These are phyloP conservation scores for Cystoisospora suis DNA, from an alignment of 169 alveolate species.

Conservation along the genomic window DNA sequence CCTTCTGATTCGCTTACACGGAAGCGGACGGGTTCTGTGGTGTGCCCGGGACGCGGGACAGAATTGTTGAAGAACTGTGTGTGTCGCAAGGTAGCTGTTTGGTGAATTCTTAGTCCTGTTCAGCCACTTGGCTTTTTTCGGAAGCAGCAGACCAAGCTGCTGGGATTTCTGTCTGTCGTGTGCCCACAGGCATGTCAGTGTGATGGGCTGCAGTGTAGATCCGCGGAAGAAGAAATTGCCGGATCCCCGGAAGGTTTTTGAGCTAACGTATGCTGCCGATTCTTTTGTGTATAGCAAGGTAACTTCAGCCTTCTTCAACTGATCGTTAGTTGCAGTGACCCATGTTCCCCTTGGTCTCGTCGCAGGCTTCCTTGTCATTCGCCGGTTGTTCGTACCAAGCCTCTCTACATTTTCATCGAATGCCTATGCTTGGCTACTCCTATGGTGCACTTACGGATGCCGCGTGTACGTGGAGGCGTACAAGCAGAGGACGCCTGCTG, in stretches of 20 bases:
- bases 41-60: neutral
- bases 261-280: conserved; percentile 34
- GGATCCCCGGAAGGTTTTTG: conserved; percentile 30
- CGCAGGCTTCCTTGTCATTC: no score
- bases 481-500: no score
- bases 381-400: no score
- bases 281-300: conserved; percentile 27
- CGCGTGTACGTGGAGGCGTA: no score
- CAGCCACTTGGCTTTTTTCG: no score
- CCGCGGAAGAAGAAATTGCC: conserved; percentile 32
- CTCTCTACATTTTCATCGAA: no score
- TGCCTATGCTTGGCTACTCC: no score
- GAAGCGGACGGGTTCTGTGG: neutral
- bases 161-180: neutral
- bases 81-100: no score
- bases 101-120: no score
- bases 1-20: neutral
- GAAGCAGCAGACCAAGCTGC: neutral
- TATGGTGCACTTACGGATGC: no score
- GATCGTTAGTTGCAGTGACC: neutral
- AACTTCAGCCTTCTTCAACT: neutral
- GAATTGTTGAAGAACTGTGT: no score
- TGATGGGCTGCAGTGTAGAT: conserved; percentile 45
- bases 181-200: conserved; percentile 37
- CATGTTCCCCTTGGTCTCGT: no score